Conservation (phyloP, 768 basidiomycete genomes). For the Lactifluus rugatus region DNA sequence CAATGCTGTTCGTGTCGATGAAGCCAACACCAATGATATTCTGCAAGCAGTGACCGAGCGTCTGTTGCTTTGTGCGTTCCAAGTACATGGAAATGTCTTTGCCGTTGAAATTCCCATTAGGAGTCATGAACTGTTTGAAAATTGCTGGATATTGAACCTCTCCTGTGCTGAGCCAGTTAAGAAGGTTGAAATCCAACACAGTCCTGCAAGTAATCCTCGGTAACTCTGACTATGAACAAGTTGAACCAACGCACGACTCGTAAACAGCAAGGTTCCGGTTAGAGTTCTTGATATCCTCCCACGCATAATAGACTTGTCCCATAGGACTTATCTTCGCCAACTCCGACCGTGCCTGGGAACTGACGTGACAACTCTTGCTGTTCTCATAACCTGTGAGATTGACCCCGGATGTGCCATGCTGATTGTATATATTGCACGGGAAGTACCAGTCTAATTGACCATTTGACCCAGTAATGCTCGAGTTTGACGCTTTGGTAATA, state of each 20-base stretch:
- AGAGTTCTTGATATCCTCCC: constrained; percentile 69
- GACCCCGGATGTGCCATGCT: constrained; percentile 47
- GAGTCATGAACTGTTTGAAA: constrained; percentile 66
- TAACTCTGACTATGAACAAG: constrained; percentile 4
- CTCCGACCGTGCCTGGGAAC: constrained; percentile 39
- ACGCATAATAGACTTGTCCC: constrained; percentile 90
- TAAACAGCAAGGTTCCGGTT: constrained; percentile 84
- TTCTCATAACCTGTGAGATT: constrained; percentile 64
- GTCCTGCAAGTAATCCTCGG: constrained; percentile 34
- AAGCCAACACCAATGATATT: constrained; percentile 85
- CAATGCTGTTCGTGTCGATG: constrained; percentile 89
- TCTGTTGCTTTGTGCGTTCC: constrained; percentile 56
- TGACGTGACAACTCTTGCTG: constrained; percentile 64
- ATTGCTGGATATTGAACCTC: constrained; percentile 77
- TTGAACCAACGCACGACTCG: constrained; percentile 59
- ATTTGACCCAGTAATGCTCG: constrained; percentile 58
- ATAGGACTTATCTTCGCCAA: constrained; percentile 43
- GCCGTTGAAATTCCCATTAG: constrained; percentile 65
- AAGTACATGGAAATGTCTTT: constrained; percentile 86
- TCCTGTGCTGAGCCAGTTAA: constrained; percentile 73
- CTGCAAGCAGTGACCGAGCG: constrained; percentile 71
- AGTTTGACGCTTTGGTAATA: constrained; percentile 61
- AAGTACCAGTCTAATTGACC: constrained; percentile 85
- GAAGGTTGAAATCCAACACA: constrained; percentile 82
- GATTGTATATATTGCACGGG: constrained; percentile 87